phyloP scores from a whole-genome alignment of 2,329 filamentous ascomycete genomes.

The Ophiosphaerella korrae region DNA sequence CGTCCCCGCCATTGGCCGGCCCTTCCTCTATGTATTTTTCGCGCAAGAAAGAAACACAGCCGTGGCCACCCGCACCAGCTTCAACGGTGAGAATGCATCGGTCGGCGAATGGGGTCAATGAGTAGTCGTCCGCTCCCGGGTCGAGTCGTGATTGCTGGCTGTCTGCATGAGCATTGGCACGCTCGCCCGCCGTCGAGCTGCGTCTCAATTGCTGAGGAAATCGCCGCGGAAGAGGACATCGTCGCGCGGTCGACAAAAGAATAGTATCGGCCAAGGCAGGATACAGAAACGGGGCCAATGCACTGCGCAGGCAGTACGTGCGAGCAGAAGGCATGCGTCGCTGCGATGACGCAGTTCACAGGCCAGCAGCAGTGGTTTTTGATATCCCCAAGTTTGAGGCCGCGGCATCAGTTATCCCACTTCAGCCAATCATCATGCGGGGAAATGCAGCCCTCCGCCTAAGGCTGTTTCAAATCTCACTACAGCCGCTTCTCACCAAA shows the following conservation, averaged over 20 bases:
- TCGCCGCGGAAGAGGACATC: slow-evolving; percentile 18
- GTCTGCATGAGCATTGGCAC: slow-evolving; percentile 9
- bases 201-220: slow-evolving; percentile 30
- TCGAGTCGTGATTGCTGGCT: slow-evolving; percentile 62
- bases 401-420: too few relatives aligned
- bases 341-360: slow-evolving; percentile 1
- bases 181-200: slow-evolving; percentile 28
- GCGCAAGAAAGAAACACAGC: slow-evolving; percentile 91
- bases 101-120: slow-evolving; percentile 82
- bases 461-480: too few relatives aligned
- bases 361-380: not conserved
- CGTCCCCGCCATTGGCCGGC: slow-evolving; percentile 92
- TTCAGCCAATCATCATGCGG: not conserved
- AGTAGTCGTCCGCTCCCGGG: slow-evolving; percentile 82
- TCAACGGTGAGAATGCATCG: slow-evolving; percentile 77
- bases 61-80: slow-evolving; percentile 83
- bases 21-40: slow-evolving; percentile 90
- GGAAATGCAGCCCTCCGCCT: not conserved
- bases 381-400: not conserved
- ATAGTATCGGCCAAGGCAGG: slow-evolving; percentile 44
- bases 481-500: too few relatives aligned
- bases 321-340: slow-evolving; percentile 41
- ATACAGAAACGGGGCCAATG: slow-evolving; percentile 54
- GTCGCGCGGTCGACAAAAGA: slow-evolving; percentile 27
- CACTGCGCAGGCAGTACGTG: slow-evolving; percentile 36